Evolutionary conservation across 192 early-diverging fungal species (phyloP), one percentile per base, ranked within the genome.

Genomic region (Haplosporangium gracile): DNA sequence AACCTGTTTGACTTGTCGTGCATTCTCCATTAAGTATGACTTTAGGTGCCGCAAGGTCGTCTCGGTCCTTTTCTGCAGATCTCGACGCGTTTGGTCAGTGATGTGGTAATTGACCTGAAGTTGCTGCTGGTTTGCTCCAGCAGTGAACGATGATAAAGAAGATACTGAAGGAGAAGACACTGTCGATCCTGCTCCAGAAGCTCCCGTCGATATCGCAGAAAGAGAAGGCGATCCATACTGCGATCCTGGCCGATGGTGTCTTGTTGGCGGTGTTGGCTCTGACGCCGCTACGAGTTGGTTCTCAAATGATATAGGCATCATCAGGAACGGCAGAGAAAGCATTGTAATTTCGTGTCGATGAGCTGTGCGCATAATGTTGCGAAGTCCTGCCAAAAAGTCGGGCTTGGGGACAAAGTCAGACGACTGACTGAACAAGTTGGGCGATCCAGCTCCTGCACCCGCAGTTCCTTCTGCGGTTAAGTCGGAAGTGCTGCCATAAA

Each of bases 291-390:
- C 69, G 24, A 86, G 68, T 26, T 81, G 79, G 15, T 45, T 69
- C 65, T 90, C 86, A 57, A 88, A 77, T 34, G 63, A 36, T 22
- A 68, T 29, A 18, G 94, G 95, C 47, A 95, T 72, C 79, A 96
- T 82, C n/a, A 96, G 71, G 36, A 96, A 79, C 8, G 95, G 95
- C 3, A 96, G 57, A 6, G 93, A 93, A 0, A 96, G 75, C 63
- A 90, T 87, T 34, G 91, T 83, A 55, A 96, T 92, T 68, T 95
- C 94, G 70, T 90, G 93, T 20, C 90, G 89, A 55, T 92, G 89
- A 16, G 93, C 90, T 11, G 89, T 77, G 60, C 90, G 87, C 34
- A 96, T 72, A 51, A 96, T 94, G 57, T 92, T 90, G 15, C 94
- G 90, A 43, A 95, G 84, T 2, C 95, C 95, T 7, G 80, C 51